These are phyloP conservation scores for Mesostigma viride DNA, from an alignment of 139 green algal genomes.

Conservation along the genomic window DNA sequence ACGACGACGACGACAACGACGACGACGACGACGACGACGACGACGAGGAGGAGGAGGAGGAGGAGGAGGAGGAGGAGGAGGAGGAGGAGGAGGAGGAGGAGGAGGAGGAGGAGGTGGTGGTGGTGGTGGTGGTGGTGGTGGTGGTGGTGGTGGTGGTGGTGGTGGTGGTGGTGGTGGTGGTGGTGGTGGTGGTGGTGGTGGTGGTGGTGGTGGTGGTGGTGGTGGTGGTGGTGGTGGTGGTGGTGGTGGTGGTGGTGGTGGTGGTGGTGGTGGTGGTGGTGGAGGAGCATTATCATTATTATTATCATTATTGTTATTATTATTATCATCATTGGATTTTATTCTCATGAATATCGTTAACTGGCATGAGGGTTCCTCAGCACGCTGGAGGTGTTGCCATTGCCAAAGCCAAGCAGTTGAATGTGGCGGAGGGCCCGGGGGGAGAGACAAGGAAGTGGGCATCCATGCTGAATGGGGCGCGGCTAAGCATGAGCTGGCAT, in stretches of 20 bases:
- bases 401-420: too few species aligned
- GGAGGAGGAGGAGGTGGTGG: neutral
- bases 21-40: neutral
- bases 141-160: neutral
- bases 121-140: neutral
- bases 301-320: too few species aligned
- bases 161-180: slow-evolving; percentile 8
- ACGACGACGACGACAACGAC: neutral
- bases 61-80: neutral
- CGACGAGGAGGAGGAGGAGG: neutral
- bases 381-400: too few species aligned
- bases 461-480: too few species aligned
- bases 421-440: too few species aligned
- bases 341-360: too few species aligned
- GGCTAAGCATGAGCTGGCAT: too few species aligned
- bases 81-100: neutral
- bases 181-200: slow-evolving; percentile 8
- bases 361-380: too few species aligned
- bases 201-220: neutral
- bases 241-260: neutral
- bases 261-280: neutral
- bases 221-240: neutral
- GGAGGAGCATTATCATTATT: neutral
- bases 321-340: too few species aligned
- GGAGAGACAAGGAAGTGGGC: too few species aligned